Conservation (phyloP, 2,329 filamentous ascomycete species). For the Myriosclerotinia duriaeana region DNA sequence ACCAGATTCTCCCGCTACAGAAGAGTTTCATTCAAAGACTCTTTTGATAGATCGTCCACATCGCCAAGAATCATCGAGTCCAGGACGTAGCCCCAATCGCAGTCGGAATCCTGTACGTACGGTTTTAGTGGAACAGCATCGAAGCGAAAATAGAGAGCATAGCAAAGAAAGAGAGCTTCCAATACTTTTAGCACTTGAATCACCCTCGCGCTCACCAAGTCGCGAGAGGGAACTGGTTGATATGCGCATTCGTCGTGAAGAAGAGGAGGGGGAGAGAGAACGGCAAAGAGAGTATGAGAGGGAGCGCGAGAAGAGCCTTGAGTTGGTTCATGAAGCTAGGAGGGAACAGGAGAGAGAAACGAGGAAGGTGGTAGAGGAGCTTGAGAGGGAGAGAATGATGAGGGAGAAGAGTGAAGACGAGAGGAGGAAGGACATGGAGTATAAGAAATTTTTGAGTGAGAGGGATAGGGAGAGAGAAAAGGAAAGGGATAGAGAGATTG, state of each 20-base stretch:
- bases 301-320: background rate
- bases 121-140: slow-evolving; percentile 19
- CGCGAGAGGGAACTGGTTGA: slow-evolving; percentile 7
- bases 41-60: slow-evolving; percentile 36
- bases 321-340: slow-evolving; percentile 11
- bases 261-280: slow-evolving; percentile 13
- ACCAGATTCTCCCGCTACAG: slow-evolving; percentile 43
- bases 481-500: slow-evolving; percentile 2
- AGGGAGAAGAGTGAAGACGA: slow-evolving; percentile 12
- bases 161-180: slow-evolving; percentile 15
- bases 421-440: background rate
- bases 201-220: slow-evolving; percentile 10
- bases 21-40: slow-evolving; percentile 33
- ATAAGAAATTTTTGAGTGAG: background rate
- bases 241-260: slow-evolving; percentile 16
- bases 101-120: slow-evolving; percentile 26
- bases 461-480: slow-evolving; percentile 11
- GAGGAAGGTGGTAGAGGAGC: background rate
- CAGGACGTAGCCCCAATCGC: slow-evolving; percentile 30
- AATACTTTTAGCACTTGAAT: slow-evolving; percentile 15
- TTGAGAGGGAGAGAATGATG: slow-evolving; percentile 17
- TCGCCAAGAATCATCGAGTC: slow-evolving; percentile 25
- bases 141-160: slow-evolving; percentile 1
- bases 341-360: slow-evolving; percentile 9
- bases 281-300: slow-evolving; percentile 10